Conservation (phyloP, 257 asterid species). For the Solanum dulcamara region DNA sequence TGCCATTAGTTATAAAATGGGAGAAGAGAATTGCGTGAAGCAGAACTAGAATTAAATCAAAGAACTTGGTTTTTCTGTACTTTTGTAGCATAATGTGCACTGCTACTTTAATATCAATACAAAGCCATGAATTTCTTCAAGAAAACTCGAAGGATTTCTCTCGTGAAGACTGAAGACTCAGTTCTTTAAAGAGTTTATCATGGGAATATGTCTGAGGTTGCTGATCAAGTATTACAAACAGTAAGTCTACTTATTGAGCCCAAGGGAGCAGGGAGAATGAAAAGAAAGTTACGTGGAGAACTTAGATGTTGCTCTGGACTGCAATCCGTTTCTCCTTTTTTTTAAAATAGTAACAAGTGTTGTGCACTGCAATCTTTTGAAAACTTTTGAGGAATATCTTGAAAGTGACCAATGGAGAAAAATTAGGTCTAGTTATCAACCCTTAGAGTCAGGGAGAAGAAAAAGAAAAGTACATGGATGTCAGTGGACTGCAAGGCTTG, state of each 20-base stretch:
- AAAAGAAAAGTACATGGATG: neutral
- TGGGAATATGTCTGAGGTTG: neutral
- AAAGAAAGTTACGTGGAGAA: neutral
- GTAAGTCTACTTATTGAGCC: neutral
- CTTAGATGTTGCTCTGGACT: neutral
- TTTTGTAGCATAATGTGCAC: neutral
- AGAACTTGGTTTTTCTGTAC: neutral
- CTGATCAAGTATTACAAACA: neutral
- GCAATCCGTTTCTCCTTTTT: neutral
- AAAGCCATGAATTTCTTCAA: neutral
- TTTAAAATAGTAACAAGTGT: neutral
- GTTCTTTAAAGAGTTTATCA: neutral
- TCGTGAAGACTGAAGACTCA: neutral
- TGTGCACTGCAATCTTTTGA: neutral
- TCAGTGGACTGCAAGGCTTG: neutral
- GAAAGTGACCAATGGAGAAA: neutral
- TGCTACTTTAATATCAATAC: neutral
- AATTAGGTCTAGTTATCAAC: neutral
- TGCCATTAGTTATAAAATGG: neutral
- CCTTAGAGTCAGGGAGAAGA: neutral
- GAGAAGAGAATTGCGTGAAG: neutral
- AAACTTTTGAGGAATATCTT: neutral
- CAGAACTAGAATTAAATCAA: neutral
- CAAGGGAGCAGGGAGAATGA: neutral
- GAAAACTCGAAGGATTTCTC: neutral